Evolutionary conservation across 768 basidiomycete species (phyloP).

Genomic region (Tulasnella sp.): DNA sequence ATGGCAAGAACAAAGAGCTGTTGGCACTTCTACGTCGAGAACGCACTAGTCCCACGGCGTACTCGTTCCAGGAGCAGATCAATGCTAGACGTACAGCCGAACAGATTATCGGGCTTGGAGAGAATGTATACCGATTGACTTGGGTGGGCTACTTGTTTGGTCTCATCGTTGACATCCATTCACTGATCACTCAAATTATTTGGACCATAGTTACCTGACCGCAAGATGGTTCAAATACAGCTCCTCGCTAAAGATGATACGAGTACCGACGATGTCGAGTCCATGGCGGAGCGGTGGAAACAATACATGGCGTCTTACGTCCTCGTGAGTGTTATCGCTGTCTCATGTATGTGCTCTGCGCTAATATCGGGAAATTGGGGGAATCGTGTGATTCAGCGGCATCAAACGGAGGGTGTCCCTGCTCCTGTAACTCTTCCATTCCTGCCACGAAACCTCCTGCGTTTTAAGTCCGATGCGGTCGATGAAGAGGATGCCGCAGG

Average conservation of each 20-base stretch:
- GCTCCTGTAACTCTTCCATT: constrained; percentile 30
- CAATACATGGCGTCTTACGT: constrained; percentile 34
- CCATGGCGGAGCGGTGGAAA: constrained; percentile 30
- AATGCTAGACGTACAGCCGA: constrained; percentile 34
- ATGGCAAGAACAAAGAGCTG: constrained; percentile 78
- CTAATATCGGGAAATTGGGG: not conserved
- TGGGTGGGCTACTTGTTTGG: constrained; percentile 28
- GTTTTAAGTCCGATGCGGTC: not conserved
- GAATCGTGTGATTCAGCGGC: constrained; percentile 9
- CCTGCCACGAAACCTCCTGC: constrained; percentile 19
- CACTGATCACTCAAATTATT: not conserved
- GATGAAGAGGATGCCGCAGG: not conserved
- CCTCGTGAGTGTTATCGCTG: constrained; percentile 22
- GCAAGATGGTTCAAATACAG: constrained; percentile 28
- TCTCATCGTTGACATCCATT: not conserved
- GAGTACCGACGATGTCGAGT: constrained; percentile 33
- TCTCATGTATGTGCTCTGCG: no score
- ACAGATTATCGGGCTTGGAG: constrained; percentile 28
- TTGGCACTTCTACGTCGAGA: constrained; percentile 62
- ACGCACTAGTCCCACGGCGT: constrained; percentile 29
- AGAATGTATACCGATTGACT: constrained; percentile 34
- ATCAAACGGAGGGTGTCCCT: constrained; percentile 32
- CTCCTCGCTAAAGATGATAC: constrained; percentile 33
- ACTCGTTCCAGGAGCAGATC: constrained; percentile 28
- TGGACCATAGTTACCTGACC: constrained; percentile 22